Evolutionary conservation across 768 basidiomycete species (phyloP), one percentile per base, ranked within the genome.

Genomic region (Leucocoprinus birnbaumii): DNA sequence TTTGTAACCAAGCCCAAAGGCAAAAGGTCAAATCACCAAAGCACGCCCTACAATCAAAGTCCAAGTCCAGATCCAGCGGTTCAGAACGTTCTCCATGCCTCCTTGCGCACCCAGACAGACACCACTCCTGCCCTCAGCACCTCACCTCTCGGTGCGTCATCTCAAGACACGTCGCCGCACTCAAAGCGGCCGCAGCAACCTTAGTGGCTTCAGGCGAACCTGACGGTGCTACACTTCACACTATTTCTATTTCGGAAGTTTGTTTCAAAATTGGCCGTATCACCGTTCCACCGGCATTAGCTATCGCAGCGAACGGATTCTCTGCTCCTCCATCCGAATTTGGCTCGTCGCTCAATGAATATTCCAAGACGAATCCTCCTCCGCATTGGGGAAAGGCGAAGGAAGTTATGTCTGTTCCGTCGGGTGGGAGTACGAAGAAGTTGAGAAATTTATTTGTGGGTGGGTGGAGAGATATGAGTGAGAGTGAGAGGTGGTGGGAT

Each of bases 231-330:
- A 70, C 71, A 27, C 65, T 87, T 5, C 80, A 91, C 65, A 86
- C 87, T 56, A 64, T 90, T 57, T 73, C 79, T 47, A 69, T 91
- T 53, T 83, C 83, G 24, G 82, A 80, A 51, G 54, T 80, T 21
- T 88, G 86, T 63, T 89, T 83, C 77, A 91, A 91, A 65, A 63
- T 77, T 21, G 84, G 83, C 0, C 79, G 88, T 1, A 85, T 91
- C 57, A 90, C 87, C 18, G 76, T 89, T 51, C 89, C 89, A 1
- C 89, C 89, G 11, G 74, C 75, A 2, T 55, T 91, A 57, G 78
- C 79, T 10, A 66, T 89, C 31, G 85, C 82, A 1, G 59, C 71
- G 1, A 83, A 86, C 56, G 89, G 89, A 0, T 82, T 85, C 58
- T 68, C 71, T 19, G 68, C 63, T 1, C 62, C 70, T 7, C 58